These are phyloP conservation scores for Candida wancherniae DNA, from an alignment of 805 yeast genomes.

Conservation along the genomic window DNA sequence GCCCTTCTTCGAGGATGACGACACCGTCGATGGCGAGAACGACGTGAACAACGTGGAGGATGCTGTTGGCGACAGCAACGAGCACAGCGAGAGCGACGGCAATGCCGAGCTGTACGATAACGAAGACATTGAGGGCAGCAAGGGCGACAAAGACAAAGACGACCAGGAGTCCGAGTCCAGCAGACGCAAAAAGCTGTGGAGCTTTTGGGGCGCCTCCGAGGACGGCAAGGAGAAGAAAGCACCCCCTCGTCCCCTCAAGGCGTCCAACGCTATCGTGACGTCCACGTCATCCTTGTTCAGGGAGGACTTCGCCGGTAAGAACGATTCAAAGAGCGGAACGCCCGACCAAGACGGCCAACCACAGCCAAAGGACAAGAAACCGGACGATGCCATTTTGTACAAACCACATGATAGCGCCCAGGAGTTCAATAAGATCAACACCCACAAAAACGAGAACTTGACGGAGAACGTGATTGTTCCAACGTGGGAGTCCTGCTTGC, in stretches of 20 bases:
- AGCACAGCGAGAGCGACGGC: too few species aligned
- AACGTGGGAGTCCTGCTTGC: constrained; percentile 37
- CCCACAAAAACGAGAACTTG: constrained; percentile 41
- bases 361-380: constrained; percentile 1
- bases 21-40: background rate
- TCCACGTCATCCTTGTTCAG: constrained; percentile 25
- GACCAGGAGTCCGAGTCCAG: too few species aligned
- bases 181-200: constrained; percentile 29
- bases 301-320: background rate
- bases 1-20: constrained; percentile 1
- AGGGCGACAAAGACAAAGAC: too few species aligned
- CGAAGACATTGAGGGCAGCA: too few species aligned
- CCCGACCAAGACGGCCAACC: constrained; percentile 2
- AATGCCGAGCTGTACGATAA: too few species aligned
- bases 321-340: background rate
- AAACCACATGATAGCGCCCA: constrained; percentile 38
- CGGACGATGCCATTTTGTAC: constrained; percentile 42
- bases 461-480: constrained; percentile 39
- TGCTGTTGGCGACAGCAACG: constrained; percentile 2
- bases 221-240: constrained; percentile 1
- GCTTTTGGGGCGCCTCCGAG: constrained; percentile 29
- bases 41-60: too few species aligned
- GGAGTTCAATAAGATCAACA: constrained; percentile 38
- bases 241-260: constrained; percentile 6
- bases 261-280: constrained; percentile 29